Percentiles rank a stretch among this genome's conserved stretches.
Evolutionary conservation across 768 basidiomycete species (phyloP).

Genomic region (Xanthoconium stramineum): DNA sequence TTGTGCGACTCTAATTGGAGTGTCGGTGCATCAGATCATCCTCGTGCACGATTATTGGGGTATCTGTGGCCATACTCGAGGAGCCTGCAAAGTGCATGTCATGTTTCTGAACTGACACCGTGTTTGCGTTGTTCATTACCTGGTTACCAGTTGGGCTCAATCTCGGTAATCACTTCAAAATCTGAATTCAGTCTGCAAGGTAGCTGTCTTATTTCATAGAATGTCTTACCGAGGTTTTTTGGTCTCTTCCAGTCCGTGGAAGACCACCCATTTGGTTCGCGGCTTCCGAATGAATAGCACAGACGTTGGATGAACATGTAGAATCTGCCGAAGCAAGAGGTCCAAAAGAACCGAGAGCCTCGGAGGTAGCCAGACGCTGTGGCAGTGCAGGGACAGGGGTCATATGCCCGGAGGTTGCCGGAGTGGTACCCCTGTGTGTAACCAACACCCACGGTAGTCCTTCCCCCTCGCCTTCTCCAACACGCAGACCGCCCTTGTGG

Average conservation of each 20-base stretch:
- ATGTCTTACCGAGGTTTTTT: constrained; percentile 77
- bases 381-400: no score
- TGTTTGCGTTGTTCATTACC: not conserved
- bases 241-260: constrained; percentile 95
- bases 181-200: constrained; percentile 40
- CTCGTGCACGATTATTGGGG: constrained; percentile 27
- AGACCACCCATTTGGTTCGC: constrained; percentile 88
- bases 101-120: not conserved
- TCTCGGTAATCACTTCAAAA: constrained; percentile 93
- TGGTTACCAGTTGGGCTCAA: constrained; percentile 86
- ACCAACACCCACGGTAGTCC: no score
- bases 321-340: constrained; percentile 43
- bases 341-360: not conserved
- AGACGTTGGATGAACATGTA: constrained; percentile 92
- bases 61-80: constrained; percentile 50
- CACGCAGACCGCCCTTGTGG: no score
- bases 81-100: constrained; percentile 33
- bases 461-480: no score
- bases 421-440: no score
- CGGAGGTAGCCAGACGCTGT: not conserved
- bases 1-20: no score
- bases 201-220: not conserved
- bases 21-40: not conserved
- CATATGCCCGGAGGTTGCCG: no score
- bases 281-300: constrained; percentile 93